Evolutionary conservation across 208 protist genomes (phyloP).

Genomic region (Leishmania lainsoni): DNA sequence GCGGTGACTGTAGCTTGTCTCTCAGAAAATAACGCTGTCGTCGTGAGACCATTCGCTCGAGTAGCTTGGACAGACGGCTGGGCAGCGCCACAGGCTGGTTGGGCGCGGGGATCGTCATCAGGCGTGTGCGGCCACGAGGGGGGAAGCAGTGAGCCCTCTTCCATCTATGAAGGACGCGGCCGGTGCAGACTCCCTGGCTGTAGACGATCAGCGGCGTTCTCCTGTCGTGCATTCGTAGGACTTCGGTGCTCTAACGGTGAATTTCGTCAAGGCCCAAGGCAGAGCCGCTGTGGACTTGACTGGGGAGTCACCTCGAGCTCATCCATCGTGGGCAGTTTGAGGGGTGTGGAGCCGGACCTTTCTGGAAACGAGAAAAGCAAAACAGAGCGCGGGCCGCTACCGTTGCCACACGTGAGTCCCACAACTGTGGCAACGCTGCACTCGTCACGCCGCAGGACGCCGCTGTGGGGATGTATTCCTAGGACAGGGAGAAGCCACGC

Average conservation of each 20-base stretch:
- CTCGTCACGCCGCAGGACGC: neutral
- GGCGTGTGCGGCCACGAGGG: neutral
- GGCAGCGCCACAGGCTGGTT: neutral
- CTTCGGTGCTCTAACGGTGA: neutral
- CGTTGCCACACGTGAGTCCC: neutral
- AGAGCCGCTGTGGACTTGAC: neutral
- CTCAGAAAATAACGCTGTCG: neutral
- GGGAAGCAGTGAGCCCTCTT: neutral
- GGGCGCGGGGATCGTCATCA: neutral
- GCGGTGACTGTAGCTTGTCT: neutral
- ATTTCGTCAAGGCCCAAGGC: neutral
- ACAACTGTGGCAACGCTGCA: neutral
- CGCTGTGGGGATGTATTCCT: neutral
- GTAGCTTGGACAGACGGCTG: neutral
- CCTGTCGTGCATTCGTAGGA: neutral
- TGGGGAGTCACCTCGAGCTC: neutral
- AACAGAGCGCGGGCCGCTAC: neutral
- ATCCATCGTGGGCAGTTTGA: neutral
- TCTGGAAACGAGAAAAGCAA: neutral
- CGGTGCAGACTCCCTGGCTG: neutral
- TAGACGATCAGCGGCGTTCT: neutral
- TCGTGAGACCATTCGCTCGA: neutral
- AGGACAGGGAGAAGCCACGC: neutral
- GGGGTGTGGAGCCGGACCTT: neutral
- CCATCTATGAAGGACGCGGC: neutral